Evolutionary conservation across 768 basidiomycete species (phyloP), one percentile per base, ranked within the genome.

Genomic region (Sistotremastrum niveocremeum): DNA sequence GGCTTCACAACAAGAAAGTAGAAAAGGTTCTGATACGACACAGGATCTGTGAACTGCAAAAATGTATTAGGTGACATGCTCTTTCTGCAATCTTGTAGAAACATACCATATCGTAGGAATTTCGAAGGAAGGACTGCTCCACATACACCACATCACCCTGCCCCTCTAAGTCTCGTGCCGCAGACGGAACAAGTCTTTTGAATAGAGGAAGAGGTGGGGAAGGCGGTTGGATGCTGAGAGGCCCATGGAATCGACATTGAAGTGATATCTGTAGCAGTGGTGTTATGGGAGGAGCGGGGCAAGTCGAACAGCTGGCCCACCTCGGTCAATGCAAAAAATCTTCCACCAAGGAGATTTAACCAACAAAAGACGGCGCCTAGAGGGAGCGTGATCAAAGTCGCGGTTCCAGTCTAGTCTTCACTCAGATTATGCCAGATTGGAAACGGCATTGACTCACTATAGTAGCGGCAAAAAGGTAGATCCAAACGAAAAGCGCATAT

Each of bases 1-100:
- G 86, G 84, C 59, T 89, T 89, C 66, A 89, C 78, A 42, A 88
- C 82, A 49, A 89, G 72, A 64, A 89, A 89, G 59, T 89, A 88
- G 68, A 89, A 88, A 3, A 89, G 70, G 0, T 86, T 80, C 64
- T 84, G 83, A 60, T 85, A 88, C 11, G 85, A 83, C 4, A 81
- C 84, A 36, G 81, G 65, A 55, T 88, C 85, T 37, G 80, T 79
- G 62, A 88, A 88, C 84, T 86, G 52, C 20, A 46, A 31, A 43
- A 12, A 30, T 20, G 35, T 34, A 42, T 11, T 42, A 6, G 39
- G 29, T 31, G 8, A 20, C 34, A 30, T 45, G 11, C 7, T 39
- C 35, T 9, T n/a, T 20, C 12, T 49, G 36, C 8, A 39, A 42
- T 42, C 34, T 12, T 34, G 10, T 35, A 32, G 10, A 44, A n/a